These are phyloP conservation scores for Tripidium arundinaceum DNA, from an alignment of 202 grass and related monocot species.

Conservation along the genomic window DNA sequence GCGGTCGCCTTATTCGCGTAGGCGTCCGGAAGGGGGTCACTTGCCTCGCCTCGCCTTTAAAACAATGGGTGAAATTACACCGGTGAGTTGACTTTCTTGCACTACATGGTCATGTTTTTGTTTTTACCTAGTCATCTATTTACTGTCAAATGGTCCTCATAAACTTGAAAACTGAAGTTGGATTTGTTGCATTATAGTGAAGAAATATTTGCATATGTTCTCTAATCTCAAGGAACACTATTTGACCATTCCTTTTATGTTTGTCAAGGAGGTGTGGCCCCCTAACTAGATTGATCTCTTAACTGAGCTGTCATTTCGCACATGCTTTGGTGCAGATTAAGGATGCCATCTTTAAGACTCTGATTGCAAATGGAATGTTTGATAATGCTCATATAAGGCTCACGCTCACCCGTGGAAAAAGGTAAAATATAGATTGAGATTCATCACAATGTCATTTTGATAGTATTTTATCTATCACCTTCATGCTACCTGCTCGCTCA, in stretches of 20 bases:
- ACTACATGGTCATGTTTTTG: not conserved
- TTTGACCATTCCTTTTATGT: constrained; percentile 8
- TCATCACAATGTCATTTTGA: constrained; percentile 17
- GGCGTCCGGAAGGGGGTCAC: too few relatives aligned
- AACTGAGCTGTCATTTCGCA: not conserved
- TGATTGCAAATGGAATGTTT: constrained; percentile 92
- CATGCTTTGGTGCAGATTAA: constrained; percentile 66
- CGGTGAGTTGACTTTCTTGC: constrained; percentile 47
- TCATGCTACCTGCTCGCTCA: not conserved
- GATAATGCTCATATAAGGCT: constrained; percentile 95
- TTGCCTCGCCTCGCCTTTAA: too few relatives aligned
- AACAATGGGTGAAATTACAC: constrained; percentile 48
- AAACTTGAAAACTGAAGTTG: constrained; percentile 7
- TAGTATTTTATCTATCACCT: constrained; percentile 15
- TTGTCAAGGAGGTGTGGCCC: not conserved
- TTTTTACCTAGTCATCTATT: not conserved
- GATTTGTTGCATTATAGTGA: not conserved
- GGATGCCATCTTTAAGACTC: constrained; percentile 88
- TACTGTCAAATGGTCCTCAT: not conserved
- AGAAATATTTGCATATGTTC: not conserved
- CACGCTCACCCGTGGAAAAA: constrained; percentile 90
- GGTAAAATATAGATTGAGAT: constrained; percentile 39
- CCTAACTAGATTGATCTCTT: not conserved
- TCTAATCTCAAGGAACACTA: not conserved
- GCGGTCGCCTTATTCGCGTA: too few relatives aligned